Evolutionary conservation across 805 yeast genomes (phyloP), one percentile per base, ranked within the genome.

Genomic region (Metschnikowia orientalis): DNA sequence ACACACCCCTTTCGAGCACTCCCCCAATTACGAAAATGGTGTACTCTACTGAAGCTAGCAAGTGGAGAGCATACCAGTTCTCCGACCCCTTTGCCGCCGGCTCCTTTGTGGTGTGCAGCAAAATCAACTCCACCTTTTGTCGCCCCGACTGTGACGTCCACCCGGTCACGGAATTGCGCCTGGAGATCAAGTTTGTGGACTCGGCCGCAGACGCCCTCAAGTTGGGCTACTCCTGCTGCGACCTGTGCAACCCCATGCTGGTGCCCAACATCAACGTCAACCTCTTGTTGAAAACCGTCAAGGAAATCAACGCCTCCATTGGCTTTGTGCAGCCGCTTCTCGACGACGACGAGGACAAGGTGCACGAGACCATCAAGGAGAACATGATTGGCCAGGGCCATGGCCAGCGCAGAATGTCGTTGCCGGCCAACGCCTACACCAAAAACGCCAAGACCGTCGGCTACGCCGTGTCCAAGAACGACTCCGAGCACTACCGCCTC

Each of bases 101-200:
- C 25, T 58, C 74, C 16, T 81, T 80, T 44, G 57, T 63, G 30
- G 81, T 76, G 14, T 67, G 77, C 45, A 67, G 70, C 50, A 60
- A 60, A 37, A 51, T 57, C 18, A 54, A 55, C 16, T 60, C 61
- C 34, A 44, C 48, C n/a, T 69, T 73, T 31, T 81, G 88, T 45
- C 74, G 85, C 30, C 87, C 89, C 5, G 80, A 76, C 48, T 81
- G 89, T 54, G 84, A 77, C 56, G 50, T 61, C 8, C 57, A 67
- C 23, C 63, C 65, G 17, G 58, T 60, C 17, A 58, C 67, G 38
- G 61, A 65, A 46, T 53, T 71, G 44, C 58, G 63, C 45, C 41
- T 60, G 23, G 77, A 74, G 20, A 63, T 77, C 29, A 47, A 51
- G 18, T 76, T 78, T 47, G 61, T 69, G 11, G 61, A 57, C 30